These are phyloP conservation scores for Tulasnella sp. DNA, from an alignment of 768 basidiomycete species.

Conservation along the genomic window DNA sequence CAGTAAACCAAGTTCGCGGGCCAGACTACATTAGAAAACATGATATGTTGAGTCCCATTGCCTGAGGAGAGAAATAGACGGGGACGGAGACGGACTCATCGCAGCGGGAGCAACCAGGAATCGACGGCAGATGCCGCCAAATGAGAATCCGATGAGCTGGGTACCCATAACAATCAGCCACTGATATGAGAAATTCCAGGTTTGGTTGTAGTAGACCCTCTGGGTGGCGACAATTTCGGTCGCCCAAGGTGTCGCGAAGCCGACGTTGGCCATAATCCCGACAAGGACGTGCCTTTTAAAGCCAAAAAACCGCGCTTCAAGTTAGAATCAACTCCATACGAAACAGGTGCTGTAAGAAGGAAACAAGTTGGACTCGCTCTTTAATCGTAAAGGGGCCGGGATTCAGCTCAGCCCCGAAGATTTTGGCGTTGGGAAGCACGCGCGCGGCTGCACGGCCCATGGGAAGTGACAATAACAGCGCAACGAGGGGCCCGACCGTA, in stretches of 20 bases:
- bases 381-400: conserved; percentile 24
- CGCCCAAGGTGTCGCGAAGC: conserved; percentile 16
- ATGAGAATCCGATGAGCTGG: conserved; percentile 20
- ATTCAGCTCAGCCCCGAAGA: conserved; percentile 20
- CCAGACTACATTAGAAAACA: conserved; percentile 36
- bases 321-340: too few relatives aligned
- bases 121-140: conserved; percentile 15
- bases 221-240: conserved; percentile 19
- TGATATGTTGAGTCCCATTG: conserved; percentile 17
- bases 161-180: conserved; percentile 21
- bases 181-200: conserved; percentile 20
- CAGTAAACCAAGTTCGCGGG: conserved; percentile 59
- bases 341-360: background rate
- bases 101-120: conserved; percentile 19
- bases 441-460: conserved; percentile 21
- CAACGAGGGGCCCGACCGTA: conserved; percentile 23
- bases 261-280: conserved; percentile 1
- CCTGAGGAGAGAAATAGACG: conserved; percentile 24
- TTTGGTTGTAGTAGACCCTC: conserved; percentile 20
- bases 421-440: conserved; percentile 23
- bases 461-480: conserved; percentile 25
- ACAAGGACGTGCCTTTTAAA: conserved; percentile 18
- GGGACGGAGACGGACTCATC: conserved; percentile 7
- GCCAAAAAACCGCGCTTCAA: background rate
- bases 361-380: conserved; percentile 17